Base-by-base conservation (phyloP, 176 grass and related monocot species). In the Saccharum spontaneum region DNA sequence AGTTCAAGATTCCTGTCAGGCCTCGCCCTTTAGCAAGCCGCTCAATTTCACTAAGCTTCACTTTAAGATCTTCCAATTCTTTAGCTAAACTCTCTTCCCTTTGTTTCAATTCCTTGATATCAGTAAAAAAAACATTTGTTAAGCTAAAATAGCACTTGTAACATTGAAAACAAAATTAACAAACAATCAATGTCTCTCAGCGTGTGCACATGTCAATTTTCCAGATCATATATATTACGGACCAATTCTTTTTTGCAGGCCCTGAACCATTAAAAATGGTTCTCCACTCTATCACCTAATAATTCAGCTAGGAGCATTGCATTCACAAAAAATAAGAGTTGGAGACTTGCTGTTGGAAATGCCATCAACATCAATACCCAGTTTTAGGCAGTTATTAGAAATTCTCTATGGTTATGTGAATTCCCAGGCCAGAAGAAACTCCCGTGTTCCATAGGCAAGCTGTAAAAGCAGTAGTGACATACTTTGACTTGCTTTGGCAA, bases 1-100 rank as follows among this genome's bases (percentile, higher is more conserved):
- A 84, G 83, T 91, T 91, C 78, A 96, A 69, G 52, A 96, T 90
- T 71, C 94, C 94, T 77, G 91, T 73, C 77, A 96, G 81, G 38
- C 94, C 94, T 67, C 84, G 91, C 37, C 86, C 84, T 81, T 86
- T 87, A 18, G 91, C 91, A 16, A 93, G 91, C 66, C 40, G 74
- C 82, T 96, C 94, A 50, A 96, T 93, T 82, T 96, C 89, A 78
- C 24, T 46, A 3, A 96, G 83, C 80, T 91, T 96, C 84, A 89
- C 4, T 84, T 96, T 96, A 71, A 96, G 84, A 16, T 83, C 71
- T 60, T 93, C 89, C 71, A 93, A 4, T 83, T 96, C 91, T 89
- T 90, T 86, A 64, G 89, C 87, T 59, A 96, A 73, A 71, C 68
- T 90, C 7, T 96, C 94, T 66, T 88, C 89, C 63, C 79, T 87